Base-by-base conservation (phyloP, 352 stramenopile species). In the Phytophthora sojae region DNA sequence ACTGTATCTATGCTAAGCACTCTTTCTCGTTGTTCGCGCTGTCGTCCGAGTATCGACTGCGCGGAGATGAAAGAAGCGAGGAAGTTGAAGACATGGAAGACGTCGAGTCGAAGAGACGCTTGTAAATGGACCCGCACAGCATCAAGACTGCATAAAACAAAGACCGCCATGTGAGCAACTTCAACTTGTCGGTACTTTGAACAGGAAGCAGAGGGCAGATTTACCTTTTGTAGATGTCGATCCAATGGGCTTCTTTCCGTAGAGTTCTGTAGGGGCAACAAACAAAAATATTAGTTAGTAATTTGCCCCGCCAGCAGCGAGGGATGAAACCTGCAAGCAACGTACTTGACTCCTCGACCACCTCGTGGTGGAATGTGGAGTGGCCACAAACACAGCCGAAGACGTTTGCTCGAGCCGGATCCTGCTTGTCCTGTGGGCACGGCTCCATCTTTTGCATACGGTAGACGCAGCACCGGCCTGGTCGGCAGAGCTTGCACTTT, bases 291-390 rank as follows among this genome's bases (percentile, higher is more conserved):
- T 80, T 19, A 86, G 54, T 80, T 19, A 86, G 54, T 25, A 61
- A 12, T 25, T 44, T 6, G 19, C 9, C 12, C 19, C 19, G 1
- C 21, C 1, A 50, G 0, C 26, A n/a, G n/a, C 23, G 8, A 25
- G n/a, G 19, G 19, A 45, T 6, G 3, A 57, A 11, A 21, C 1
- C 4, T 25, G 32, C 56, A 54, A 12, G 1, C 32, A 57, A 82
- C 82, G 56, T 86, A 95, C 88, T 83, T 61, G 79, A 84, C 67
- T 93, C 86, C 45, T 93, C 86, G 21, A 96, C 71, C 11, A 90
- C 67, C 44, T 96, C 86, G 61, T 96, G 88, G 58, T 92, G 77
- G 50, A 85, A 87, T 55, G 85, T 92, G 4, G 79, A 90, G 57
- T 96, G 88, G 0, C 88, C 88, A 52, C 88, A 96, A 9, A 87